A percentile compares a stretch with the other conserved stretches of the same genome.
Evolutionary conservation across 176 grass and related monocot species (phyloP).

Genomic region (Microstegium vimineum): DNA sequence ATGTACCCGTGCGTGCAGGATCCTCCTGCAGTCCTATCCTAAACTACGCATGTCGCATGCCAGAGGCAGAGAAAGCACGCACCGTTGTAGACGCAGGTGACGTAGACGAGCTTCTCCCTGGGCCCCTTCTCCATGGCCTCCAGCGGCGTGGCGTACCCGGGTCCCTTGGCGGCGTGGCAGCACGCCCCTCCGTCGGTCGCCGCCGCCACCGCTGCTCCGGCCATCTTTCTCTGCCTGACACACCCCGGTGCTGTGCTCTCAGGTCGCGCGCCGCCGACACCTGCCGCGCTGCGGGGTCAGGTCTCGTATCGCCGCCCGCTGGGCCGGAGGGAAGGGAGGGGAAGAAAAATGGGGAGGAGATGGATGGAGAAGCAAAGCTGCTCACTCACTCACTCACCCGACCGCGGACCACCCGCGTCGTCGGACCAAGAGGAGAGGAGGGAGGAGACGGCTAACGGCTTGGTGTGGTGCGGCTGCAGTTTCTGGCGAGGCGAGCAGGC

Average conservation of each 20-base stretch:
- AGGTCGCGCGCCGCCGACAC: constrained; percentile 8
- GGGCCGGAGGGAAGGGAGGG: not conserved
- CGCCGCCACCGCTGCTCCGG: constrained; percentile 10
- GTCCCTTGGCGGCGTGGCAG: constrained; percentile 38
- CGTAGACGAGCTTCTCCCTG: constrained; percentile 77
- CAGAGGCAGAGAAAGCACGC: not conserved
- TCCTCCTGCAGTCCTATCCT: not conserved
- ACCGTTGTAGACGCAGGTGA: constrained; percentile 98
- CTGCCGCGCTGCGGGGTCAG: not conserved
- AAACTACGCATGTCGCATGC: not conserved
- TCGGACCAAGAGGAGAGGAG: not conserved
- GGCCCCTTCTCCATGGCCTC: constrained; percentile 85
- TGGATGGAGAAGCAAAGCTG: not conserved
- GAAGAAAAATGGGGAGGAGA: not conserved
- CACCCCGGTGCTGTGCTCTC: constrained; percentile 35
- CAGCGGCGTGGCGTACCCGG: constrained; percentile 79
- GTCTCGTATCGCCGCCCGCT: not conserved
- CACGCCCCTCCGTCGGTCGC: constrained; percentile 25
- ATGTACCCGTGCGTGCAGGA: not conserved
- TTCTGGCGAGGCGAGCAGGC: not conserved
- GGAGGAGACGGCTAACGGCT: not conserved
- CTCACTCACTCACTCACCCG: not conserved
- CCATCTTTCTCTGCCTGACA: not conserved
- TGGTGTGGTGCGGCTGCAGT: not conserved
- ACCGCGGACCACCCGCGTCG: not conserved